These are phyloP conservation scores for Penicillium sp. DNA, from an alignment of 2,329 filamentous ascomycete species.

Conservation along the genomic window DNA sequence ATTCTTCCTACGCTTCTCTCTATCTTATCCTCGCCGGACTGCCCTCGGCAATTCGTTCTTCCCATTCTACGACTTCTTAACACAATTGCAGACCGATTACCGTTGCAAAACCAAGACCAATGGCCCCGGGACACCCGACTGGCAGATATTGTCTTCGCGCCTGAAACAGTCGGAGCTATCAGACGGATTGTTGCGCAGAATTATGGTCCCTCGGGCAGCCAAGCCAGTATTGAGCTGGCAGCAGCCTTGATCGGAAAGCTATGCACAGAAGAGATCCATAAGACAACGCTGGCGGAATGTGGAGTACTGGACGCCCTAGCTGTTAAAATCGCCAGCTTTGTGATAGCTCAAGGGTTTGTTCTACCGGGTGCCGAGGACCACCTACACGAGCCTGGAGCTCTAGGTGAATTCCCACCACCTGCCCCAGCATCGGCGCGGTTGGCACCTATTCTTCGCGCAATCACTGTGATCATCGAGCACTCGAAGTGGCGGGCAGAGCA, in stretches of 20 bases:
- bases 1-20: constrained; percentile 70
- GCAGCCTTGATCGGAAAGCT: constrained; percentile 56
- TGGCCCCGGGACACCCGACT: constrained; percentile 53
- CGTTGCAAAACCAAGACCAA: constrained; percentile 54
- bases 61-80: constrained; percentile 74
- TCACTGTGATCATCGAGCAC: constrained; percentile 72
- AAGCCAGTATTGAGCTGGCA: constrained; percentile 49
- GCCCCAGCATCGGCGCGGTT: constrained; percentile 62
- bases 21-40: constrained; percentile 65
- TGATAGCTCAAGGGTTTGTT: constrained; percentile 68
- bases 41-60: constrained; percentile 66
- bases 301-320: constrained; percentile 79
- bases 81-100: constrained; percentile 67
- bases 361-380: constrained; percentile 62
- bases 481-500: constrained; percentile 77
- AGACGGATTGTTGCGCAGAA: constrained; percentile 64
- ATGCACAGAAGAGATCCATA: constrained; percentile 71
- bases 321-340: constrained; percentile 69
- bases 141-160: constrained; percentile 65
- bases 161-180: constrained; percentile 62
- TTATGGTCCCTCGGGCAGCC: constrained; percentile 52
- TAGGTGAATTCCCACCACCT: constrained; percentile 61
- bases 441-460: constrained; percentile 71
- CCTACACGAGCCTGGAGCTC: constrained; percentile 56
- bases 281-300: constrained; percentile 67